These are phyloP conservation scores for Huiozyma sinensis DNA, from an alignment of 805 yeast species.

Conservation along the genomic window DNA sequence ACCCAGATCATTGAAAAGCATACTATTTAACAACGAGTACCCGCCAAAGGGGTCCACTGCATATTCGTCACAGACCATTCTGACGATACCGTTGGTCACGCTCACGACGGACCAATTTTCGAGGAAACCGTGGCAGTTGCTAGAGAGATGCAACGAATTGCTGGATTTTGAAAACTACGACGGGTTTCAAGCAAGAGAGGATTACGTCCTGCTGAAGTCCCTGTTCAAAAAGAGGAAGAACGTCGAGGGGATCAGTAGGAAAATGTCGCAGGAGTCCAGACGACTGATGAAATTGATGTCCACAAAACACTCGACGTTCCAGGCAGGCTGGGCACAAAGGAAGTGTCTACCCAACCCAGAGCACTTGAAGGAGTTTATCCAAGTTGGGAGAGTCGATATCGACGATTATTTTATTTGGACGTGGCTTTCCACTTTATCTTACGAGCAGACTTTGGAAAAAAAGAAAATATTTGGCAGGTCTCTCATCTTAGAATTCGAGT, in stretches of 20 bases:
- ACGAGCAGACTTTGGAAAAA: conserved; percentile 56
- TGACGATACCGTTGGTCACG: conserved; percentile 52
- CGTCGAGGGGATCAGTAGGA: conserved; percentile 43
- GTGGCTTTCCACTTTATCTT: conserved; percentile 69
- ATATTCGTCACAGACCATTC: conserved; percentile 33
- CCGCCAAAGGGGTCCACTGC: conserved; percentile 51
- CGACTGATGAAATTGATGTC: conserved; percentile 38
- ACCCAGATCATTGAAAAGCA: conserved; percentile 56
- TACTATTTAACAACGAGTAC: conserved; percentile 55
- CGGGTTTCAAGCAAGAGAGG: conserved; percentile 63
- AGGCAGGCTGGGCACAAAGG: conserved; percentile 33
- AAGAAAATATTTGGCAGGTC: conserved; percentile 73
- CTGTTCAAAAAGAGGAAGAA: conserved; percentile 50
- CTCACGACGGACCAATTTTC: conserved; percentile 39
- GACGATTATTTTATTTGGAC: conserved; percentile 90
- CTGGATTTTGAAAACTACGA: conserved; percentile 62
- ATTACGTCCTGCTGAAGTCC: conserved; percentile 62
- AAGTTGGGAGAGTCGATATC: conserved; percentile 51
- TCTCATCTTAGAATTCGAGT: conserved; percentile 68
- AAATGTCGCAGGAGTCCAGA: conserved; percentile 64
- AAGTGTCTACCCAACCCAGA: conserved; percentile 16
- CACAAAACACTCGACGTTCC: conserved; percentile 30
- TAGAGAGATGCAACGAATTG: conserved; percentile 46
- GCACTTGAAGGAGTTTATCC: conserved; percentile 22
- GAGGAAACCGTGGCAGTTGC: conserved; percentile 44